A percentile compares a stretch with the other conserved stretches of the same genome.
phyloP scores from a whole-genome alignment of 805 yeast genomes.

The Jamesozyma lodderae region DNA sequence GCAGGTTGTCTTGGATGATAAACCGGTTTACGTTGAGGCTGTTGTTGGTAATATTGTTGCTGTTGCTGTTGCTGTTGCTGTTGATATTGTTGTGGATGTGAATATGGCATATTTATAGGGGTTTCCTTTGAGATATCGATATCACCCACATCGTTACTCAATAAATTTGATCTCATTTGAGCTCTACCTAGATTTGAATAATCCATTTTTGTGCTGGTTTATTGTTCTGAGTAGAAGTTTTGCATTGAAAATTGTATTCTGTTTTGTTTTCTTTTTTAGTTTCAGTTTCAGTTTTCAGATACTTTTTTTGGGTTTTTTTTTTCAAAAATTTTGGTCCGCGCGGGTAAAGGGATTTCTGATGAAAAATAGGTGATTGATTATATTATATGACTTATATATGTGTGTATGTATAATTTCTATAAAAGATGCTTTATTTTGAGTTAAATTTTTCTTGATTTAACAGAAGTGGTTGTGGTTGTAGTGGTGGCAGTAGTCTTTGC shows the following conservation, averaged over 20 bases:
- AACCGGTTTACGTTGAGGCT: constrained; percentile 3
- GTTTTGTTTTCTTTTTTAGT: no score
- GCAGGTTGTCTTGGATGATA: constrained; percentile 3
- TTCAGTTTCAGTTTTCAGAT: no score
- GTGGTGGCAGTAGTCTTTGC: neutral
- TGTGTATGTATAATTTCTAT: neutral
- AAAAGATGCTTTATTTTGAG: no score
- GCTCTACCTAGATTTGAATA: no score
- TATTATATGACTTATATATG: neutral
- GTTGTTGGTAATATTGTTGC: constrained; percentile 6
- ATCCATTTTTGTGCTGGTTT: no score
- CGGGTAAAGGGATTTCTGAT: no score
- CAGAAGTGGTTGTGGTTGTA: constrained; percentile 2
- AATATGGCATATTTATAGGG: constrained; percentile 24
- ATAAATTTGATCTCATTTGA: constrained; percentile 30
- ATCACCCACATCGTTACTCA: constrained; percentile 34
- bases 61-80: constrained; percentile 4
- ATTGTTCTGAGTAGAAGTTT: no score
- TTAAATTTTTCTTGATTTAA: constrained; percentile 9
- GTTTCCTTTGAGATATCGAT: constrained; percentile 39
- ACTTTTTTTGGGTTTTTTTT: no score
- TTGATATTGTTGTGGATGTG: constrained; percentile 7
- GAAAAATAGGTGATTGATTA: no score
- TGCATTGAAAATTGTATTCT: no score
- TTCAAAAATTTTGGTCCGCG: no score